Conservation (phyloP, 192 early-diverging fungal species). For the Coemansia sp. region DNA sequence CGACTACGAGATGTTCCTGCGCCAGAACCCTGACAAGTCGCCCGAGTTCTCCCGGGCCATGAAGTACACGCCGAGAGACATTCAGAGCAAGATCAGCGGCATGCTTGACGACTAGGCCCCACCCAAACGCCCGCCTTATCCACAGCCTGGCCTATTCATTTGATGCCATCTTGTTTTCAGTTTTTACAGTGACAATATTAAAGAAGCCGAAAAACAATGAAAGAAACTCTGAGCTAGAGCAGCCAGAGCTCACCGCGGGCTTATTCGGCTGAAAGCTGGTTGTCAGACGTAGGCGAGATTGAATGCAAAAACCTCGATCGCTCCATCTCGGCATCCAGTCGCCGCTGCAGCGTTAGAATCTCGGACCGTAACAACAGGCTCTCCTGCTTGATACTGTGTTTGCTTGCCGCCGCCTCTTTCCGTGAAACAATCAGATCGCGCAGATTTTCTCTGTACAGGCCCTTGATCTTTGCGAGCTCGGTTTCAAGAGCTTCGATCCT, state of each 20-base stretch:
- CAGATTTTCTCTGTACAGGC: constrained; percentile 47
- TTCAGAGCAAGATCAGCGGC: constrained; percentile 36
- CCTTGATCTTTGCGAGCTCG: constrained; percentile 44
- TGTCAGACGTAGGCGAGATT: constrained; percentile 13
- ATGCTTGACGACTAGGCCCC: constrained; percentile 50
- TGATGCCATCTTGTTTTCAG: too few relatives aligned
- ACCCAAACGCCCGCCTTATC: too few relatives aligned
- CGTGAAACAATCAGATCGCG: constrained; percentile 47
- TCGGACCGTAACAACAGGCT: constrained; percentile 49
- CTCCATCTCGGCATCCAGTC: constrained; percentile 55
- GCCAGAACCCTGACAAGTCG: constrained; percentile 49
- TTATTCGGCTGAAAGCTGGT: neutral
- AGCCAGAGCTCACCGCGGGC: too few relatives aligned
- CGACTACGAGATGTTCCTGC: constrained; percentile 45
- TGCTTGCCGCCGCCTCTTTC: constrained; percentile 41
- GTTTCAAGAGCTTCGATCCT: constrained; percentile 37
- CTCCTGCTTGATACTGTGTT: constrained; percentile 52
- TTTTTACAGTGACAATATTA: too few relatives aligned
- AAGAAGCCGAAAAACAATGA: too few relatives aligned
- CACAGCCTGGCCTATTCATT: too few relatives aligned
- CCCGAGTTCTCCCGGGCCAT: constrained; percentile 46
- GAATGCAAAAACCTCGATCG: constrained; percentile 40
- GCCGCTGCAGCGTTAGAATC: constrained; percentile 48
- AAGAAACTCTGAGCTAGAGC: too few relatives aligned
- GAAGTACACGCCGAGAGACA: constrained; percentile 51